A percentile compares a stretch with the other conserved stretches of the same genome.
Conservation (phyloP, 2,329 filamentous ascomycete species). For the Alternaria novae-zelandiae region DNA sequence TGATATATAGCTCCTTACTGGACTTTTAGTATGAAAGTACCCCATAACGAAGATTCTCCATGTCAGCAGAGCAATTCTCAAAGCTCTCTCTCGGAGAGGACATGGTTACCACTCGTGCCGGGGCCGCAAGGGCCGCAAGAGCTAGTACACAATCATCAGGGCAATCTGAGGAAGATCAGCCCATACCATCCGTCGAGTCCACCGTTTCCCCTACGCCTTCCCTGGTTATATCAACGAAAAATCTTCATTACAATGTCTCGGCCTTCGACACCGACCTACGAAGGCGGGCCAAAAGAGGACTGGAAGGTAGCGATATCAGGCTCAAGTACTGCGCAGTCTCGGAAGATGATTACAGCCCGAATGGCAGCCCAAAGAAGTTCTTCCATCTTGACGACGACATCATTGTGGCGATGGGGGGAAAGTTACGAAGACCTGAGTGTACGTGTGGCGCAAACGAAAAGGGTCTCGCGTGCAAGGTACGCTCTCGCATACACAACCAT, state of each 20-base stretch:
- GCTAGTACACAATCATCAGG: constrained; percentile 22
- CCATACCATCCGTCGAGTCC: constrained; percentile 30
- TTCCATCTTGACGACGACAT: constrained; percentile 48
- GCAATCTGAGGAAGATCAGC: constrained; percentile 28
- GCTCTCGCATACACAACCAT: background rate
- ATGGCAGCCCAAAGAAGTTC: constrained; percentile 28
- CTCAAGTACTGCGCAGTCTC: constrained; percentile 44
- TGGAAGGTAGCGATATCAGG: constrained; percentile 43
- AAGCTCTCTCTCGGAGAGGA: constrained; percentile 45
- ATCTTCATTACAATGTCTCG: constrained; percentile 45
- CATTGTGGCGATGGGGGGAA: constrained; percentile 40
- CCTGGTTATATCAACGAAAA: constrained; percentile 42
- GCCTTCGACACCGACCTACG: constrained; percentile 40
- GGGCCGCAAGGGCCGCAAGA: constrained; percentile 39
- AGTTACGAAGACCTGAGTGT: constrained; percentile 35
- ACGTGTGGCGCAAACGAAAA: constrained; percentile 45
- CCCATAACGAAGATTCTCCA: constrained; percentile 29
- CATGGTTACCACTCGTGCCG: constrained; percentile 48
- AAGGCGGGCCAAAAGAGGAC: constrained; percentile 37
- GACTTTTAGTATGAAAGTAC: constrained; percentile 18
- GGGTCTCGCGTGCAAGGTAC: constrained; percentile 45
- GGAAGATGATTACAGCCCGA: constrained; percentile 28
- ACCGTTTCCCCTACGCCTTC: constrained; percentile 37
- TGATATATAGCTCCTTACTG: constrained; percentile 41
- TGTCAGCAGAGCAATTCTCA: constrained; percentile 47